phyloP scores from a whole-genome alignment of 768 basidiomycete genomes.

The Artomyces pyxidatus region DNA sequence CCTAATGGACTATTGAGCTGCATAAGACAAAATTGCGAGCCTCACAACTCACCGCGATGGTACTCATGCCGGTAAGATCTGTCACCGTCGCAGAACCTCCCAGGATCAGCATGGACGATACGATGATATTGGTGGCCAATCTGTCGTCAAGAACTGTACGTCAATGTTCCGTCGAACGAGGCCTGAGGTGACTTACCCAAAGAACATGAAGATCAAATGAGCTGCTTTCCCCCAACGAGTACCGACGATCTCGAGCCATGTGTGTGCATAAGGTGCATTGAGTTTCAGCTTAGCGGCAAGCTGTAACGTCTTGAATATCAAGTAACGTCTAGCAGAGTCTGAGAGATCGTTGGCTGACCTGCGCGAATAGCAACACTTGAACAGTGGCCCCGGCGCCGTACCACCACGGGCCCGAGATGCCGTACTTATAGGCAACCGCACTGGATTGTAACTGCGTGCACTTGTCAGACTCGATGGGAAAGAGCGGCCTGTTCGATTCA shows the following conservation, averaged over 20 bases:
- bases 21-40: too few relatives aligned
- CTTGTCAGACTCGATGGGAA: slow-evolving; percentile 7
- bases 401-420: slow-evolving; percentile 85
- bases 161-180: neutral
- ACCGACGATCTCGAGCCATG: slow-evolving; percentile 83
- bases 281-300: slow-evolving; percentile 87
- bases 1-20: slow-evolving; percentile 39
- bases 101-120: slow-evolving; percentile 77
- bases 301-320: slow-evolving; percentile 25
- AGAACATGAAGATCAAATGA: slow-evolving; percentile 84
- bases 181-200: slow-evolving; percentile 43
- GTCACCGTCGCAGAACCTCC: slow-evolving; percentile 86
- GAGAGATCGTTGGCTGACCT: slow-evolving; percentile 30
- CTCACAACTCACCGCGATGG: slow-evolving; percentile 50
- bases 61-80: slow-evolving; percentile 83
- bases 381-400: slow-evolving; percentile 87
- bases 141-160: slow-evolving; percentile 24
- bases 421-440: slow-evolving; percentile 80
- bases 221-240: slow-evolving; percentile 73
- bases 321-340: neutral
- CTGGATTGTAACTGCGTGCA: slow-evolving; percentile 61
- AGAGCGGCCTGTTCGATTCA: too few relatives aligned
- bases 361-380: slow-evolving; percentile 86
- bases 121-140: slow-evolving; percentile 86
- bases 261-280: slow-evolving; percentile 83